Conservation (phyloP, 345 rosid genomes). For the thale cress (Arabidopsis thaliana) region TAIR10.1 NC_003074.8:1867501-1868000, state of each 20-base stretch:
- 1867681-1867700: slow-evolving; percentile 77
- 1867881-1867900: neutral
- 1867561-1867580: slow-evolving; percentile 91
- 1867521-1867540: slow-evolving; percentile 75
- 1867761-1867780: slow-evolving; percentile 11
- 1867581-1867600: slow-evolving; percentile 76
- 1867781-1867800: slow-evolving; percentile 12
- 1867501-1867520: slow-evolving; percentile 22
- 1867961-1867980: neutral
- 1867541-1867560: slow-evolving; percentile 85
- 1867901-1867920: slow-evolving; percentile 7
- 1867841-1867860: neutral
- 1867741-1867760: slow-evolving; percentile 21
- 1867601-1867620: slow-evolving; percentile 94
- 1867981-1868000: neutral
- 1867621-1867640: slow-evolving; percentile 89
- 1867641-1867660: slow-evolving; percentile 88
- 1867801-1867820: slow-evolving; percentile 15
- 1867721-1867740: neutral
- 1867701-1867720: slow-evolving; percentile 27
- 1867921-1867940: slow-evolving; percentile 26
- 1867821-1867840: slow-evolving; percentile 3
- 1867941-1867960: slow-evolving; percentile 13
- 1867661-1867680: slow-evolving; percentile 84
- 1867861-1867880: neutral